These are phyloP conservation scores for Pyricularia grisea DNA, from an alignment of 2,329 filamentous ascomycete genomes.

Conservation along the genomic window DNA sequence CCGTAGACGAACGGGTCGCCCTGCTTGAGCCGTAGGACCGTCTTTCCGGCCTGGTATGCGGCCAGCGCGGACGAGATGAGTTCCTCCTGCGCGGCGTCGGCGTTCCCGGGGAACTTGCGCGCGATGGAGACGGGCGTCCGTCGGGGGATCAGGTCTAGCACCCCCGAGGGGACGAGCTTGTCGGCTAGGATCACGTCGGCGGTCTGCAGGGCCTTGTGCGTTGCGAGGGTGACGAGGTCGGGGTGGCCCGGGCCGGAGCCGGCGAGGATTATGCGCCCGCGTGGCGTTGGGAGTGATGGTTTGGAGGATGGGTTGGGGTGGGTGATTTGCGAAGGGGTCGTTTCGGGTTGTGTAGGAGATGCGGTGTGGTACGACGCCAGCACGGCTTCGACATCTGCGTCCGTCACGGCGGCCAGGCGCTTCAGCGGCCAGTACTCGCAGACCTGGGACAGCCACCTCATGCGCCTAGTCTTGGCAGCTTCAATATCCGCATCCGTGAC, in stretches of 20 bases:
- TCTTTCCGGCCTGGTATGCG: conserved; percentile 56
- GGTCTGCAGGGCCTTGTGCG: conserved; percentile 62
- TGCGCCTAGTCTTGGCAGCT: conserved; percentile 67
- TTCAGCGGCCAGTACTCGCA: conserved; percentile 97
- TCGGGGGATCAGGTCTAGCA: conserved; percentile 83
- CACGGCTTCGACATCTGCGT: conserved; percentile 68
- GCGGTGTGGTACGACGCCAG: conserved; percentile 55
- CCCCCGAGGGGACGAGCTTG: conserved; percentile 75
- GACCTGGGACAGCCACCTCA: conserved; percentile 90
- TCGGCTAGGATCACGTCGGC: conserved; percentile 78
- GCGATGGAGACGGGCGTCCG: conserved; percentile 86
- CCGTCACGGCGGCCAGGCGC: conserved; percentile 68
- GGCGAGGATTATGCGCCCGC: conserved; percentile 74
- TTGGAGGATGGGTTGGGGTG: conserved; percentile 7
- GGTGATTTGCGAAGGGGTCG: conserved; percentile 16
- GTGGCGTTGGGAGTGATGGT: conserved; percentile 14
- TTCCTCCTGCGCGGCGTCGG: conserved; percentile 86
- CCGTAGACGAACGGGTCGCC: conserved; percentile 96
- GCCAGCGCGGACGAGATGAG: conserved; percentile 69
- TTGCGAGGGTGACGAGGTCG: conserved; percentile 77
- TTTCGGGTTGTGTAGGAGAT: conserved; percentile 10
- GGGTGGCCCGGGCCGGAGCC: conserved; percentile 91
- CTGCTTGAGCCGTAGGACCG: conserved; percentile 85
- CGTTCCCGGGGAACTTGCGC: conserved; percentile 95
- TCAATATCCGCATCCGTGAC: conserved; percentile 65